Base-by-base conservation (phyloP, 176 grass and related monocot species). In the Phoenix dactylifera region DNA sequence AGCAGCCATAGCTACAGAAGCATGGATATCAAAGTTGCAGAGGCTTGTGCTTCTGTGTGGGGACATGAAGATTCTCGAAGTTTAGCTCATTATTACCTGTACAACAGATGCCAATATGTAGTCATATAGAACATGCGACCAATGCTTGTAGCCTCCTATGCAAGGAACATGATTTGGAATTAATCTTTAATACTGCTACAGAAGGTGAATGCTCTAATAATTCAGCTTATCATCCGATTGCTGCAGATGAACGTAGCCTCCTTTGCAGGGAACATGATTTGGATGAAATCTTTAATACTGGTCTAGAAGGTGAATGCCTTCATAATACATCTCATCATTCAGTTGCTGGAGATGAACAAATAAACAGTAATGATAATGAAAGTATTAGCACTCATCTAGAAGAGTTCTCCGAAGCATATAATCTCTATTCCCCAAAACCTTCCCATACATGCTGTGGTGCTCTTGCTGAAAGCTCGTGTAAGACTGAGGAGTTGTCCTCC, bases 201-300 rank as follows among this genome's bases (percentile, higher is more conserved):
- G 62, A 53, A 44, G 54, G 54, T 51, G 61, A 68, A 19, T 52
- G 53, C 6, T 59, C 63, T 64, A 58, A 74, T 67, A 74, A 72
- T 53, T 57, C 70, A 58, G 53, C 58, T 63, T 57, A 55, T 59
- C 32, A 67, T 70, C 58, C 65, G 16, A 76, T 68, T 22, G 67
- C 56, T 17, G 58, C 17, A 51, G 22, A 66, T 26, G 26, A 28
- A 28, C 25, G 44, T 82, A 54, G 44, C 10, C 53, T 82, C 57
- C 61, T 61, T 66, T 76, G 67, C 55, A 62, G 74, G 44, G 73
- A 71, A 56, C 73, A 63, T 62, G 49, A 58, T 65, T 76, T 82
- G 62, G 72, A 60, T 24, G 79, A 72, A 60, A 72, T 52, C 25
- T 76, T 60, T 57, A 56, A 60, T 29, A 71, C 35, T 15, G 60